Conservation (phyloP, 2,329 filamentous ascomycete species). For the Microdochium nivale region DNA sequence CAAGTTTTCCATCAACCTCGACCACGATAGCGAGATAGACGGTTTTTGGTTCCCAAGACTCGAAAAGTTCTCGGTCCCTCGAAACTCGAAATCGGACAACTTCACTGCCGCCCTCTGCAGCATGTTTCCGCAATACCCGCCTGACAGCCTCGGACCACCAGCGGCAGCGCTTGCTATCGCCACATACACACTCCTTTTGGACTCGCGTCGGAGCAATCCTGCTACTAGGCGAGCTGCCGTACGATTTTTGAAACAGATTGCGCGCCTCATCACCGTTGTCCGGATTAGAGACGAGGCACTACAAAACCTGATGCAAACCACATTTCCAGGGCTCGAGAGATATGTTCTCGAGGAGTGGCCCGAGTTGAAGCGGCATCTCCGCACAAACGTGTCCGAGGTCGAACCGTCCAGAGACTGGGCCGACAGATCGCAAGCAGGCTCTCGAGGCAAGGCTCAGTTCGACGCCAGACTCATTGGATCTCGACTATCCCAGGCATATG, state of each 20-base stretch:
- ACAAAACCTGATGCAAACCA: conserved; percentile 3
- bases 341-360: conserved; percentile 20
- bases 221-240: conserved; percentile 10
- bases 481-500: conserved; percentile 9
- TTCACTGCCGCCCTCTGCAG: conserved; percentile 19
- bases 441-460: not conserved
- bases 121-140: conserved; percentile 24
- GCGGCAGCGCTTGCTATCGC: conserved; percentile 25
- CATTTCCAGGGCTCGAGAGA: conserved; percentile 10
- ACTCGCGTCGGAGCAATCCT: conserved; percentile 15
- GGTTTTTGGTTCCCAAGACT: conserved; percentile 19
- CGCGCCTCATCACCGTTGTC: conserved; percentile 14
- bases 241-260: conserved; percentile 15
- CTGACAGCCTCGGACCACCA: conserved; percentile 12
- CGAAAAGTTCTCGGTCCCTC: conserved; percentile 10
- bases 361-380: conserved; percentile 10
- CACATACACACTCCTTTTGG: conserved; percentile 27
- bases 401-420: not conserved
- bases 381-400: conserved; percentile 2
- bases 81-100: conserved; percentile 10
- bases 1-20: conserved; percentile 5
- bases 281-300: conserved; percentile 9
- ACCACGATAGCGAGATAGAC: conserved; percentile 10
- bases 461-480: conserved; percentile 2
- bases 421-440: not conserved